Evolutionary conservation across 2,329 filamentous ascomycete genomes (phyloP), one percentile per base, ranked within the genome.

Genomic region (Curvularia sp.): DNA sequence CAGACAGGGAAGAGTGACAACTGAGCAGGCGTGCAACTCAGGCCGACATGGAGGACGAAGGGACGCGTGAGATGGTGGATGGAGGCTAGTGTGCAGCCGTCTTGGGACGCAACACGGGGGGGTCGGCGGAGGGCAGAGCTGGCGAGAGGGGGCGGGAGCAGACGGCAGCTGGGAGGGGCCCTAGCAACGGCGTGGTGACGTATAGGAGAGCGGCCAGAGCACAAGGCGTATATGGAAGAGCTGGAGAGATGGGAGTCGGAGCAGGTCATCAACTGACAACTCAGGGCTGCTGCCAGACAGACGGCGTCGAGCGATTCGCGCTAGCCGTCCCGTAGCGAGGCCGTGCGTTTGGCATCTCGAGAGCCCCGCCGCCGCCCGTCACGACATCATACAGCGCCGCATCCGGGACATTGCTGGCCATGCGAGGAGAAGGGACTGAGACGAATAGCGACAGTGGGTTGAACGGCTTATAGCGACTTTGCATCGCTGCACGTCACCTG

Each of bases 31-130:
- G 58, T 44, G 52, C 55, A 64, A 63, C 59, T 74, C 68, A 76
- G 66, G 59, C 59, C 66, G 67, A 64, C 72, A 75, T 75, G 58
- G 69, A 66, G 66, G 62, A 58, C 24, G 42, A 28, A 22, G 52
- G 59, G 61, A 68, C 67, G 65, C 63, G 70, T 65, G 65, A 56
- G 62, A 58, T 62, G 55, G 59, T 52, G 58, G 67, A 65, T 66
- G 49, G 67, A 69, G 62, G 69, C 66, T 68, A 65, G 68, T 68
- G 68, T 62, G 68, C 61, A 65, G 65, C 66, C 61, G 64, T 63
- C 67, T 61, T 44, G 56, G 63, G 63, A 53, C 53, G 61, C 61
- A 64, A 62, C 64, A 65, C 65, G 63, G 69, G 50, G 26, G 62
- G 62, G 67, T 61, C 61, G 63, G 67, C 62, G 57, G 62, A 64